Evolutionary conservation across 106 monocot species (phyloP).

Genomic region (Chionographis japonica): DNA sequence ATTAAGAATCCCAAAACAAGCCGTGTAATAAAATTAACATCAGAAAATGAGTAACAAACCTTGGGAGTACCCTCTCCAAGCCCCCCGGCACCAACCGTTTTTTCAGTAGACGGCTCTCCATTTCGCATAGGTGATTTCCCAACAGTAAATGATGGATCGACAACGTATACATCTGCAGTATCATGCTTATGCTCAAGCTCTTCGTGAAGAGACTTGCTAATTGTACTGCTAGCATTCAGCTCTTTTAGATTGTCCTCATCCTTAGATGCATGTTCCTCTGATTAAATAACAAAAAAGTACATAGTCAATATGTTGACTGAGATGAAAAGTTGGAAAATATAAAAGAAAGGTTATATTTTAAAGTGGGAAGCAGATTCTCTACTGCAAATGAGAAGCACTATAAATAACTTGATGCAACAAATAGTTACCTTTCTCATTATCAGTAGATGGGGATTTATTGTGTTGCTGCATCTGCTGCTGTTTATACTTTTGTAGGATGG

Average conservation of each 20-base stretch:
- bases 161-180: constrained; percentile 31
- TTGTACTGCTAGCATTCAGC: constrained; percentile 5
- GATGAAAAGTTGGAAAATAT: neutral
- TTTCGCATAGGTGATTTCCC: constrained; percentile 68
- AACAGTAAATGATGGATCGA: constrained; percentile 52
- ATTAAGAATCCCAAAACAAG: too few species aligned
- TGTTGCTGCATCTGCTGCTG: constrained; percentile 37
- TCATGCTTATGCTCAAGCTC: constrained; percentile 27
- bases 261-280: constrained; percentile 18
- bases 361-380: neutral
- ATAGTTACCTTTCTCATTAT: constrained; percentile 37
- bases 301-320: neutral
- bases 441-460: constrained; percentile 22
- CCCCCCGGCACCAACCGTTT: constrained; percentile 24
- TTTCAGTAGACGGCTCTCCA: constrained; percentile 30
- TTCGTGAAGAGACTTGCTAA: neutral
- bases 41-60: constrained; percentile 30
- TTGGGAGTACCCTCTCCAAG: constrained; percentile 90
- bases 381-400: neutral
- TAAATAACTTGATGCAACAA: neutral
- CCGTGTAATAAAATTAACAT: neutral
- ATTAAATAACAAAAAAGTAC: neutral
- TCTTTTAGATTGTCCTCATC: constrained; percentile 8
- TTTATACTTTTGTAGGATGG: constrained; percentile 86
- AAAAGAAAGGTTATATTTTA: neutral